Conservation (phyloP, 192 early-diverging fungal genomes). For the Spizellomyces punctatus region DNA sequence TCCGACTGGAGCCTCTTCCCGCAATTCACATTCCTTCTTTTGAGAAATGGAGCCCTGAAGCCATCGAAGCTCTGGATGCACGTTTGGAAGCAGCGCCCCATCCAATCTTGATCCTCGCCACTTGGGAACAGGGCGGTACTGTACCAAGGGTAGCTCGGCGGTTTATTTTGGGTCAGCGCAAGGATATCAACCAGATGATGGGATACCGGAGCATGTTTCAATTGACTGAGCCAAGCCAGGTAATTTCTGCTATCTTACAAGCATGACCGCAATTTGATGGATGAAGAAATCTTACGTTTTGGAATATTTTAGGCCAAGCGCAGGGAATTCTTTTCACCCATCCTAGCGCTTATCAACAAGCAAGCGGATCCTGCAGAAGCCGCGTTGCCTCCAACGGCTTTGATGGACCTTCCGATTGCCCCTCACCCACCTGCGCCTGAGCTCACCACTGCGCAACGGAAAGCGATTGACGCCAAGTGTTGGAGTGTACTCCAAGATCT, state of each 20-base stretch:
- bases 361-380: slow-evolving; percentile 23
- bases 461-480: slow-evolving; percentile 54
- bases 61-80: neutral
- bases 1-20: neutral
- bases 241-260: neutral
- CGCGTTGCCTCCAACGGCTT: slow-evolving; percentile 23
- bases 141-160: neutral
- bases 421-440: slow-evolving; percentile 53
- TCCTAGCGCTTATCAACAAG: slow-evolving; percentile 39
- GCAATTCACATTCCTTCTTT: slow-evolving; percentile 3
- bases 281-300: neutral
- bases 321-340: slow-evolving; percentile 33
- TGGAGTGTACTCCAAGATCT: slow-evolving; percentile 54
- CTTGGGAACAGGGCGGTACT: neutral
- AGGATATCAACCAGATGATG: slow-evolving; percentile 14
- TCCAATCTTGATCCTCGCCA: slow-evolving; percentile 43
- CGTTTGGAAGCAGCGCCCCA: slow-evolving; percentile 2
- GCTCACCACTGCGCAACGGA: slow-evolving; percentile 50
- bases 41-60: slow-evolving; percentile 15
- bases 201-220: slow-evolving; percentile 19
- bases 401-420: slow-evolving; percentile 49
- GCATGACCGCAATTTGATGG: slow-evolving; percentile 1
- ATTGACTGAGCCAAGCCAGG: slow-evolving; percentile 25
- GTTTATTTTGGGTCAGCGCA: slow-evolving; percentile 13
- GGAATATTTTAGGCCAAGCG: slow-evolving; percentile 22